Percentiles rank a stretch among this genome's conserved stretches.
These are phyloP conservation scores for Chenopodium suecicum DNA, from an alignment of 148 eudicot species.

Conservation along the genomic window DNA sequence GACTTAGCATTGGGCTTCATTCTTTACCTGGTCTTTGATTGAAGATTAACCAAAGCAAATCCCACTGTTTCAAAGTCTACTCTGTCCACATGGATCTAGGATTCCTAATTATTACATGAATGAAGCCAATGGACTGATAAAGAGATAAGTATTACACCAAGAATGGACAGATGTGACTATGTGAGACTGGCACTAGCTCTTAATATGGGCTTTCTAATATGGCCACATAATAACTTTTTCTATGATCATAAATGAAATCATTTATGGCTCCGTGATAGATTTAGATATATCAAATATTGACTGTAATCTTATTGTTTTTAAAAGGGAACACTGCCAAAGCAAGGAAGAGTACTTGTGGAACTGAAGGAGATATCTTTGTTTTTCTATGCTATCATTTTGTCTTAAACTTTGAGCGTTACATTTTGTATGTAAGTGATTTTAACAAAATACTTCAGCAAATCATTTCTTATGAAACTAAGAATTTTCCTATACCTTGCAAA, in stretches of 20 bases:
- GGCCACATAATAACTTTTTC: background rate
- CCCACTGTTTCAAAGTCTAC: background rate
- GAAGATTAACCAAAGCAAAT: background rate
- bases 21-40: no score
- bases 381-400: background rate
- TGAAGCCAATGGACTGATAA: background rate
- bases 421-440: background rate
- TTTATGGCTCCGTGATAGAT: background rate
- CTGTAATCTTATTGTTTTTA: background rate
- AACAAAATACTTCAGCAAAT: background rate
- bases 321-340: background rate
- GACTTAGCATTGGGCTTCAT: no score
- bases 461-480: background rate
- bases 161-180: background rate
- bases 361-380: background rate
- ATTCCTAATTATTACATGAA: background rate
- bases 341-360: background rate
- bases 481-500: slow-evolving; percentile 62
- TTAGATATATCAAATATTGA: background rate
- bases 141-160: background rate
- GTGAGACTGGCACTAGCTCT: background rate
- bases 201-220: background rate
- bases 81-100: background rate
- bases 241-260: background rate
- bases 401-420: background rate